Evolutionary conservation across 768 basidiomycete species (phyloP), one percentile per base, ranked within the genome.

Genomic region (Rhodotorula paludigena): DNA sequence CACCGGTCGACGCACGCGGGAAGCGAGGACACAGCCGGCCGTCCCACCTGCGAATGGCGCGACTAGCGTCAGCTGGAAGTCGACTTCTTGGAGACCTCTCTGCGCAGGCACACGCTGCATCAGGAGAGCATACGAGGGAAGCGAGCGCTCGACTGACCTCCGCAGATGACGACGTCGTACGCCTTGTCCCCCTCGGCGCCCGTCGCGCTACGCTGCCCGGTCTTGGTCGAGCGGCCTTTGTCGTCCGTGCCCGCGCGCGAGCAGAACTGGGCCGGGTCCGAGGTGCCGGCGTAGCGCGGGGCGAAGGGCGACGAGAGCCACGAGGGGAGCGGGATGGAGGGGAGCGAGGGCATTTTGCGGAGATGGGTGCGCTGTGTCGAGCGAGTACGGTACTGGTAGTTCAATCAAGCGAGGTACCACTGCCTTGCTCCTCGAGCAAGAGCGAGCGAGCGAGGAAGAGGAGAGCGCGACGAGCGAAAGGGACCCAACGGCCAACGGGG

Each of bases 1-100:
- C n/a, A n/a, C n/a, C n/a, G n/a, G n/a, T n/a, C n/a, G 49, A 53
- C 69, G 47, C 25, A 66, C 69, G 4, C 72, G 55, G 18, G 64
- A 67, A 5, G 72, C 72, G n/a, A 73, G 49, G 8, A 73, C 72
- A 36, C 72, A 73, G 2, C 72, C 72, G 1, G 72, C 72, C 14
- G 72, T 73, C 10, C 72, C 72, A 16, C 72, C 72, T 71, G 51
- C n/a, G n/a, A n/a, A n/a, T n/a, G n/a, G n/a, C n/a, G n/a, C n/a
- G n/a, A n/a, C n/a, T n/a, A n/a, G n/a, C n/a, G n/a, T 28, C 32
- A 2, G 23, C 14, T 18, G 14, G 18, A 23, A 1, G 47, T 48
- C 14, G 45, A 47, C 44, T 10, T 57, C 55, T 18, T 33, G 11
- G 14, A 14, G 2, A 9, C 21, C n/a, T n/a, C n/a, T n/a, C n/a